Evolutionary conservation across 2,329 filamentous ascomycete species (phyloP).

Genomic region (Chalaropsis ovoidea): DNA sequence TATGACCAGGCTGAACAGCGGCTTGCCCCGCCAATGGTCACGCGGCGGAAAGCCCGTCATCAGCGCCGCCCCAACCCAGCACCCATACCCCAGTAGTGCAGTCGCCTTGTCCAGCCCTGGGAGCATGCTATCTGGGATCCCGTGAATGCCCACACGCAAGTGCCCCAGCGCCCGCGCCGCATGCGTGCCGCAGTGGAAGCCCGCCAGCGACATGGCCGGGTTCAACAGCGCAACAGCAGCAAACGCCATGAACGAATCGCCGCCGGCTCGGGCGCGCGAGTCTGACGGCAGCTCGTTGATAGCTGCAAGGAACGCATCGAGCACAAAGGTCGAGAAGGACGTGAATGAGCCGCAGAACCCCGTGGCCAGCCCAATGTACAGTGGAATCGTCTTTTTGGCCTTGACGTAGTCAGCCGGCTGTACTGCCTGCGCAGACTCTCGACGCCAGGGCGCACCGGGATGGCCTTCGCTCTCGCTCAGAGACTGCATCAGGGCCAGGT

Average conservation of each 20-base stretch:
- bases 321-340: conserved; percentile 76
- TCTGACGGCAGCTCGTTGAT: conserved; percentile 56
- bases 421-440: background rate
- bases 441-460: background rate
- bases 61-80: conserved; percentile 68
- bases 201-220: conserved; percentile 57
- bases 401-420: conserved; percentile 37
- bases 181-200: conserved; percentile 63
- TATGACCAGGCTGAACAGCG: conserved; percentile 68
- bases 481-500: conserved; percentile 12
- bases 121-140: conserved; percentile 17
- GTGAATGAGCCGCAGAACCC: conserved; percentile 87
- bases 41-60: conserved; percentile 59
- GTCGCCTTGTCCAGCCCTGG: conserved; percentile 52
- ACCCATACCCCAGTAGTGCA: conserved; percentile 57
- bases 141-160: conserved; percentile 7
- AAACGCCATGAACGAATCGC: conserved; percentile 74
- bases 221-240: conserved; percentile 65
- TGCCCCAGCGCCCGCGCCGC: conserved; percentile 56
- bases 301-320: conserved; percentile 68
- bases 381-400: conserved; percentile 73
- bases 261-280: conserved; percentile 48
- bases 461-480: conserved; percentile 22
- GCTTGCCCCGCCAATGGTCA: conserved; percentile 62
- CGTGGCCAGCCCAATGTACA: conserved; percentile 77